Conservation (phyloP, 2,329 filamentous ascomycete genomes). For the Monosporascus sp. region DNA sequence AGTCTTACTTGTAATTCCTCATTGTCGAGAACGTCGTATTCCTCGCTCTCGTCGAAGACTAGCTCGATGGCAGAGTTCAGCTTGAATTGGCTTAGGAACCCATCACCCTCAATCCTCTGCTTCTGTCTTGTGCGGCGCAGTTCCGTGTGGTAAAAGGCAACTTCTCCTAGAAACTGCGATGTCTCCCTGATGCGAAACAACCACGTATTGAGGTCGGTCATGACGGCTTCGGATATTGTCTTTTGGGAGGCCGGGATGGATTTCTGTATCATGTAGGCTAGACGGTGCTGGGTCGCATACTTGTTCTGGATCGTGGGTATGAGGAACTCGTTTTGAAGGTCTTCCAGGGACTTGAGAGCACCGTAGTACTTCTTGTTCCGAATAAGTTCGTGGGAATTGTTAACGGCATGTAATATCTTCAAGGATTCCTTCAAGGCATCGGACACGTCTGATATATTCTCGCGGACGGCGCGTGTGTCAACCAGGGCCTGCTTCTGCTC, state of each 20-base stretch:
- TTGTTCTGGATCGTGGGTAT: conserved; percentile 67
- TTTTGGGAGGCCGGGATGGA: conserved; percentile 91
- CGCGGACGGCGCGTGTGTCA: conserved; percentile 83
- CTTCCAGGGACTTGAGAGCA: conserved; percentile 87
- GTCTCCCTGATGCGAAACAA: conserved; percentile 91
- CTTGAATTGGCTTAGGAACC: conserved; percentile 76
- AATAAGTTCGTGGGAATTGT: conserved; percentile 88
- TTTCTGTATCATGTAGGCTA: conserved; percentile 92
- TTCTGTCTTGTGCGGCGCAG: conserved; percentile 78
- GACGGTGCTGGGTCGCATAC: conserved; percentile 88
- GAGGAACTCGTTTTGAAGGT: conserved; percentile 92
- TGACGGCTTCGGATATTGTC: conserved; percentile 91
- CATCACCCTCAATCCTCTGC: conserved; percentile 70
- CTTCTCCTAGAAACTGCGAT: conserved; percentile 91
- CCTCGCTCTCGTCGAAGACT: conserved; percentile 89
- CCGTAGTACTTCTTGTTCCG: conserved; percentile 94
- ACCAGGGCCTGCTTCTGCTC: conserved; percentile 93
- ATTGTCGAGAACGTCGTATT: conserved; percentile 92
- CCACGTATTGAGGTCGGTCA: conserved; percentile 96
- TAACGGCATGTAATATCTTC: conserved; percentile 86
- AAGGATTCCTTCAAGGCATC: conserved; percentile 86
- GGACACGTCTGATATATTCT: conserved; percentile 92
- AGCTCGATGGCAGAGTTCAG: conserved; percentile 94
- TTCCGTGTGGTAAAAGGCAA: conserved; percentile 94
- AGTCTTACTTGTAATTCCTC: conserved; percentile 67